Evolutionary conservation across 2,329 filamentous ascomycete genomes (phyloP).

Genomic region (Trichoderma koningii): DNA sequence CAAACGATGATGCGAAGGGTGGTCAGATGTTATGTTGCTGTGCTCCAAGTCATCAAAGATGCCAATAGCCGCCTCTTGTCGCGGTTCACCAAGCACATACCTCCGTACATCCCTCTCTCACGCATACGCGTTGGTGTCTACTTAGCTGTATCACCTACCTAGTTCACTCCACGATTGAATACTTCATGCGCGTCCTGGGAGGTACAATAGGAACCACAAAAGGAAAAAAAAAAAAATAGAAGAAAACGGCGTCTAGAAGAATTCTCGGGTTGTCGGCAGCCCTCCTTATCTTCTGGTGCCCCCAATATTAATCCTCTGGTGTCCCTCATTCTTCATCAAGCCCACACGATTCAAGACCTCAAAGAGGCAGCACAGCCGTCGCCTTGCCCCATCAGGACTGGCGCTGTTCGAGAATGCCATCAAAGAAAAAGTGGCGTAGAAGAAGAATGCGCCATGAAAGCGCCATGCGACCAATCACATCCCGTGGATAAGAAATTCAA

Average conservation of each 20-base stretch:
- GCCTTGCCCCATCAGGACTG: background rate
- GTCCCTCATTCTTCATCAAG: slow-evolving; percentile 2
- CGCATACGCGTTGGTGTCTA: too few relatives aligned
- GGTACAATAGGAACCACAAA: background rate
- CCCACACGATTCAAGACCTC: background rate
- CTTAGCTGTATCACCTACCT: too few relatives aligned
- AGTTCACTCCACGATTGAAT: background rate
- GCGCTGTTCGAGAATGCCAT: slow-evolving; percentile 1
- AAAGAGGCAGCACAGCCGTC: slow-evolving; percentile 7
- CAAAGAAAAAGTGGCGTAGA: background rate
- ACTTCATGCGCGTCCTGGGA: too few relatives aligned
- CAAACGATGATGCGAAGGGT: background rate
- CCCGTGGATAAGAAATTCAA: slow-evolving; percentile 13
- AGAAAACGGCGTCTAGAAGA: slow-evolving; percentile 7
- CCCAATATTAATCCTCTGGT: background rate
- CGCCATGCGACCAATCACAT: background rate
- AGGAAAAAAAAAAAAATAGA: background rate
- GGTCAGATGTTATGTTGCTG: background rate
- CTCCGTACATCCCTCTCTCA: background rate
- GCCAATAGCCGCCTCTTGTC: background rate
- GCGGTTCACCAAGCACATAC: background rate
- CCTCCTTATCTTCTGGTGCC: background rate
- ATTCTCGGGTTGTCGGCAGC: slow-evolving; percentile 2
- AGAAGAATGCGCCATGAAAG: background rate
- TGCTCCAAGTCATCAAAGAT: background rate